Conservation (phyloP, 495 filamentous ascomycete genomes). For the Xylaria flabelliformis region DNA sequence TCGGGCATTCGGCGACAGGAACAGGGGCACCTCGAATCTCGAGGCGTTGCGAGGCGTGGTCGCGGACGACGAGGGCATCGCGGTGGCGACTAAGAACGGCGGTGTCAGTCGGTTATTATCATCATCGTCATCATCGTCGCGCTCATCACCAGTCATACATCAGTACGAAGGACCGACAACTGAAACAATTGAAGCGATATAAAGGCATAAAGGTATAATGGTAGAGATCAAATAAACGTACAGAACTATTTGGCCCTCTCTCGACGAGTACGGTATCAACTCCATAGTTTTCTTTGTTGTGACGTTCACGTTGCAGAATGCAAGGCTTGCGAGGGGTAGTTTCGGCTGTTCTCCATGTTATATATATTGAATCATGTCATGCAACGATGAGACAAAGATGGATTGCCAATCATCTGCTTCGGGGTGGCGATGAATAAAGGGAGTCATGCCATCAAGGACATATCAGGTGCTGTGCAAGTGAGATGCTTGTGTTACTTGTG, state of each 20-base stretch:
- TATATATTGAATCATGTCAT: slow-evolving; percentile 19
- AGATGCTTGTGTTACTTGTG: neutral
- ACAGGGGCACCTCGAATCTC: slow-evolving; percentile 72
- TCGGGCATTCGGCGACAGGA: slow-evolving; percentile 74
- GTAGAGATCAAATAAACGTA: slow-evolving; percentile 46
- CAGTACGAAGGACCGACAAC: neutral
- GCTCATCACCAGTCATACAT: neutral
- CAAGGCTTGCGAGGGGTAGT: slow-evolving; percentile 23
- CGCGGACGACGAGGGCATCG: slow-evolving; percentile 88
- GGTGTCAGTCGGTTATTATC: slow-evolving; percentile 14
- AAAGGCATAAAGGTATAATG: neutral
- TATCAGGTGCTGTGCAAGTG: neutral
- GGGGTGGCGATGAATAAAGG: neutral
- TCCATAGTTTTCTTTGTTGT: slow-evolving; percentile 54
- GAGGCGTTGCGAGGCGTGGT: slow-evolving; percentile 82
- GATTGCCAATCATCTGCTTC: slow-evolving; percentile 9
- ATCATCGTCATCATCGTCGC: neutral
- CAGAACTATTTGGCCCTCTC: slow-evolving; percentile 69
- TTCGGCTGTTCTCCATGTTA: slow-evolving; percentile 23
- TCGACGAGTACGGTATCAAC: slow-evolving; percentile 67
- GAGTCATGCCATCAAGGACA: slow-evolving; percentile 4
- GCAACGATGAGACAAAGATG: neutral
- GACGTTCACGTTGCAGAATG: slow-evolving; percentile 22
- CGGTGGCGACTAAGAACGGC: slow-evolving; percentile 74
- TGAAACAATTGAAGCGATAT: neutral